These are phyloP conservation scores for Termitomyces sp. DNA, from an alignment of 768 basidiomycete genomes.

Conservation along the genomic window DNA sequence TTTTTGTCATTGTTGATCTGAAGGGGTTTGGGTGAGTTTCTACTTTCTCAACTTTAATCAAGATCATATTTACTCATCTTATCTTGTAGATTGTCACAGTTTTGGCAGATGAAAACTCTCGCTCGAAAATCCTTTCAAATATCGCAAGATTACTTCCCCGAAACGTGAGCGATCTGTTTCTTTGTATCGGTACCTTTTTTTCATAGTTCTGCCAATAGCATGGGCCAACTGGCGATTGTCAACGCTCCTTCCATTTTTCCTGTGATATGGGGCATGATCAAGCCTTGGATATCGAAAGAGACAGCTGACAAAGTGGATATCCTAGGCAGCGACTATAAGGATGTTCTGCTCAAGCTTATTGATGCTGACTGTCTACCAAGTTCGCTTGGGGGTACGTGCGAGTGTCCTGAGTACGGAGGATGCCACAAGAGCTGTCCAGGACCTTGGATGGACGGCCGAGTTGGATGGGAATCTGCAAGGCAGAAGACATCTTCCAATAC, in stretches of 20 bases:
- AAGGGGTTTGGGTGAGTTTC: constrained; percentile 63
- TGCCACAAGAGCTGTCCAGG: constrained; percentile 64
- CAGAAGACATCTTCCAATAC: background rate
- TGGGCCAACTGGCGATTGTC: constrained; percentile 69
- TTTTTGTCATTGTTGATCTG: constrained; percentile 66
- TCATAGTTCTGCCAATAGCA: constrained; percentile 34
- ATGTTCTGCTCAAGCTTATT: constrained; percentile 53
- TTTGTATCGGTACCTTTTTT: background rate
- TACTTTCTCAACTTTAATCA: background rate
- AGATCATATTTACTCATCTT: background rate
- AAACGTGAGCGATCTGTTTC: constrained; percentile 47
- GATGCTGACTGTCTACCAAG: constrained; percentile 63
- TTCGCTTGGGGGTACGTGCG: constrained; percentile 63
- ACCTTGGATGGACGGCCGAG: constrained; percentile 66
- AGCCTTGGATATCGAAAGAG: constrained; percentile 72
- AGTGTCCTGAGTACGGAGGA: constrained; percentile 51
- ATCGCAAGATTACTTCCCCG: constrained; percentile 77
- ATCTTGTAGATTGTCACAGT: constrained; percentile 52
- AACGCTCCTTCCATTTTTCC: constrained; percentile 76
- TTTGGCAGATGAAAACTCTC: constrained; percentile 76
- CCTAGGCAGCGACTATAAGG: constrained; percentile 57
- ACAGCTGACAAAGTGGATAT: constrained; percentile 68
- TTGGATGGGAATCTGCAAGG: constrained; percentile 42
- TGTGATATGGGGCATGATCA: constrained; percentile 66
- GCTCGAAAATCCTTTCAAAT: constrained; percentile 63